phyloP scores from a whole-genome alignment of 108 stramenopile species.

The Epithemia pelagica region DNA sequence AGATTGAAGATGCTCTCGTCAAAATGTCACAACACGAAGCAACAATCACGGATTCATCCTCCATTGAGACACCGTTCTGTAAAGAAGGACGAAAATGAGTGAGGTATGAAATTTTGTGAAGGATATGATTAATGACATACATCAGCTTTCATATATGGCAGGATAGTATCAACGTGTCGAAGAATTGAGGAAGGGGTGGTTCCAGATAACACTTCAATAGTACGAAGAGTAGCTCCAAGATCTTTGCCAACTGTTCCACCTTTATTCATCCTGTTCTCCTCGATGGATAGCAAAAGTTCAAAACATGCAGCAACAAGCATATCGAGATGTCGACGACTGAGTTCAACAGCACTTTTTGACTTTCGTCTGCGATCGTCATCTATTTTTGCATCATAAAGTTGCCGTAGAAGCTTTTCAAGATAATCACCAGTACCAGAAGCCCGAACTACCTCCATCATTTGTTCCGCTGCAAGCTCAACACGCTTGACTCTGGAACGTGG shows the following conservation, averaged over 20 bases:
- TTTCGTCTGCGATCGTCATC: conserved; percentile 25
- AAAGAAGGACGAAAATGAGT: no score
- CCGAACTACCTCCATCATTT: conserved; percentile 92
- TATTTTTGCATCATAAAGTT: conserved; percentile 75
- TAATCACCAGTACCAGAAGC: conserved; percentile 54
- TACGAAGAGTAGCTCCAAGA: conserved; percentile 72
- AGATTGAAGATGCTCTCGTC: conserved; percentile 27
- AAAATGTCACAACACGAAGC: conserved; percentile 55
- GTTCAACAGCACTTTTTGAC: conserved; percentile 50
- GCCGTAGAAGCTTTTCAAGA: conserved; percentile 66
- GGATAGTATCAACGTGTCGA: conserved; percentile 74
- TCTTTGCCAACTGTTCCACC: conserved; percentile 42
- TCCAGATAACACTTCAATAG: conserved; percentile 74
- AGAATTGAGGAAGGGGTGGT: conserved; percentile 63
- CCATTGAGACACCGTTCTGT: conserved; percentile 51
- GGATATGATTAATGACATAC: neutral
- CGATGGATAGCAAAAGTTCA: conserved; percentile 71
- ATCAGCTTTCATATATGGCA: conserved; percentile 91
- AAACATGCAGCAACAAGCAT: conserved; percentile 68
- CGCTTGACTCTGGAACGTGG: conserved; percentile 15
- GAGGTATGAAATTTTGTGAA: neutral
- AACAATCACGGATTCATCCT: conserved; percentile 62
- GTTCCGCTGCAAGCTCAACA: conserved; percentile 53
- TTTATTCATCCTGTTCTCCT: conserved; percentile 50
- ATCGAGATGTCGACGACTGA: conserved; percentile 40